A percentile compares a stretch with the other conserved stretches of the same genome.
Evolutionary conservation across 495 filamentous ascomycete species (phyloP).

Genomic region (Hypoxylon crocopeplum): DNA sequence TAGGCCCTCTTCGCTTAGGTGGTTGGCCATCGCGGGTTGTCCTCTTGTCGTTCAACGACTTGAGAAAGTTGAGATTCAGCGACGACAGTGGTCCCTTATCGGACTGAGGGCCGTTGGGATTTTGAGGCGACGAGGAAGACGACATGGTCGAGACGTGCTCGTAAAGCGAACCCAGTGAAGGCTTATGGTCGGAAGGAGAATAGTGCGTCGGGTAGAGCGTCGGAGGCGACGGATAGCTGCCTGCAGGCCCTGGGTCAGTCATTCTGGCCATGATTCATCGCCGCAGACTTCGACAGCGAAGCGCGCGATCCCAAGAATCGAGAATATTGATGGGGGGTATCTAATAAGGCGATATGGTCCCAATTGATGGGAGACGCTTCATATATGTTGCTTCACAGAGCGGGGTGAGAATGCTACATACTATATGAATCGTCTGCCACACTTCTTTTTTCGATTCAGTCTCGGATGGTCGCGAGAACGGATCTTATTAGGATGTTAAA

Average conservation of each 20-base stretch:
- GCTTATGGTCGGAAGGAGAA: conserved; percentile 43
- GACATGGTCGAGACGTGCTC: conserved; percentile 50
- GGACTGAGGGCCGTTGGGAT: conserved; percentile 38
- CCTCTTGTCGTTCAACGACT: conserved; percentile 67
- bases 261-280: conserved; percentile 37
- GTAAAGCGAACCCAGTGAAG: conserved; percentile 44
- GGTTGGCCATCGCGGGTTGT: conserved; percentile 79
- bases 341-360: conserved; percentile 18
- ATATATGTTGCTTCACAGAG: conserved; percentile 29
- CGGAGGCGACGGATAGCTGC: conserved; percentile 50
- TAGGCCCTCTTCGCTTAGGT: conserved; percentile 89
- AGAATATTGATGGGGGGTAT: conserved; percentile 19
- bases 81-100: conserved; percentile 61
- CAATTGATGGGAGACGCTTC: conserved; percentile 33
- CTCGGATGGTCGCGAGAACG: conserved; percentile 18
- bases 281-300: conserved; percentile 6
- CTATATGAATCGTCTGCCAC: conserved; percentile 33
- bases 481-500: conserved; percentile 10
- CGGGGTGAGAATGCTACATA: conserved; percentile 37
- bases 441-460: conserved; percentile 22
- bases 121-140: conserved; percentile 49
- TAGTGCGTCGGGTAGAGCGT: conserved; percentile 45
- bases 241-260: conserved; percentile 39
- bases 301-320: conserved; percentile 15
- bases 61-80: conserved; percentile 64